Evolutionary conservation across 345 rosid species (phyloP), one percentile per base, ranked within the genome.

Genomic region (Eucalyptus decipiens): DNA sequence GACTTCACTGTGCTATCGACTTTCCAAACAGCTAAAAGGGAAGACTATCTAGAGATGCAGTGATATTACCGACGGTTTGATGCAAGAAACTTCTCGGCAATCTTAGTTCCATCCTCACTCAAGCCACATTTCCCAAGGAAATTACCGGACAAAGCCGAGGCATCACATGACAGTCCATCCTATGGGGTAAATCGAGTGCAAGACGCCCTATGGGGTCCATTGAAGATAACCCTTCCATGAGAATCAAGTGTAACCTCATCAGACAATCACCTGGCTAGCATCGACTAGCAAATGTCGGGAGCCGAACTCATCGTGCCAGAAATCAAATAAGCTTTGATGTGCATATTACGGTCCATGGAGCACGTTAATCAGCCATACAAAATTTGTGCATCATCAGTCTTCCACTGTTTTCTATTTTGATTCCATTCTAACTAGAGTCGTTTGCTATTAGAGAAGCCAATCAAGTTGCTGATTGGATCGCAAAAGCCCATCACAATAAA

Each of bases 401-500:
- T 72, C 81, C 81, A 18, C 8, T 30, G 9, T 30, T 62, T 62
- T 34, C 45, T 42, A 11, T 34, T 34, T 37, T 34, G 14, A 72
- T 34, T 18, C 43, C 14, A 6, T 34, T 34, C 80, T 34, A 34
- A 34, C 40, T n/a, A 32, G 23, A 32, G 80, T 67, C 5, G 11
- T 0, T 52, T 1, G 2, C 11, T 0, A 52, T 19, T 19, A 52
- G 58, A 19, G 58, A 52, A 52, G 0, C 0, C 58, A 8, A 19
- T 52, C 2, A 52, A 52, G 24, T 24, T 52, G 11, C 1, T 19
- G 10, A 52, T 8, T 52, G 58, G 11, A 52, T 52, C 0, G 11
- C 26, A 52, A 52, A 52, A 52, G 11, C 26, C 5, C 58, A 52
- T 52, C 58, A 52, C 58, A 52, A 52, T 0, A 52, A 52, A 52